These are phyloP conservation scores for Tuber magnatum DNA, from an alignment of 495 filamentous ascomycete species.

Conservation along the genomic window DNA sequence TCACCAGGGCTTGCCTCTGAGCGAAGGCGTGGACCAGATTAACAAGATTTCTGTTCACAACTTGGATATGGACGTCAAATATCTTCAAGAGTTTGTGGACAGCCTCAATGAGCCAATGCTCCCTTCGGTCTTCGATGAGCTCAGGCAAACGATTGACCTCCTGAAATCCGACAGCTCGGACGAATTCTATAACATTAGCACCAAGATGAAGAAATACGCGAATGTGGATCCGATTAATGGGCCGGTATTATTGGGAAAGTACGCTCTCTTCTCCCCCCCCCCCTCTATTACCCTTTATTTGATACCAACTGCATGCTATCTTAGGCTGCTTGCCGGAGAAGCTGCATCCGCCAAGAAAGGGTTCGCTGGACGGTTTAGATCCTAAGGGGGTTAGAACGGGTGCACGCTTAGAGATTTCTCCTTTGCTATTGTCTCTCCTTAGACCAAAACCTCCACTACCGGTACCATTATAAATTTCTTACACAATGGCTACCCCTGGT, in stretches of 20 bases:
- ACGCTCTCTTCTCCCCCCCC: slow-evolving; percentile 27
- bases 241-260: slow-evolving; percentile 78
- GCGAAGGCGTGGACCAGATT: no score
- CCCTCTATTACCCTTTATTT: neutral
- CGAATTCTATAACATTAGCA: slow-evolving; percentile 81
- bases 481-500: neutral
- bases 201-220: slow-evolving; percentile 79
- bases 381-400: neutral
- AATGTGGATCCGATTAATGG: slow-evolving; percentile 81
- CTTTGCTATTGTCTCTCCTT: no score
- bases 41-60: no score
- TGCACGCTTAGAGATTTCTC: neutral
- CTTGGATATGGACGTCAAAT: slow-evolving; percentile 70
- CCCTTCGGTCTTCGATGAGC: slow-evolving; percentile 63
- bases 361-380: neutral
- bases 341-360: neutral
- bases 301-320: neutral
- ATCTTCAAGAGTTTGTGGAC: slow-evolving; percentile 74
- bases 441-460: no score
- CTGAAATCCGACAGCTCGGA: slow-evolving; percentile 81
- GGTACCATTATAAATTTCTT: neutral
- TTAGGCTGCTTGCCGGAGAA: neutral
- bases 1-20: no score
- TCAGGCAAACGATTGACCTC: slow-evolving; percentile 76
- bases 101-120: slow-evolving; percentile 63